These are phyloP conservation scores for Vanderwaltozyma verrucispora DNA, from an alignment of 805 yeast species.

Conservation along the genomic window DNA sequence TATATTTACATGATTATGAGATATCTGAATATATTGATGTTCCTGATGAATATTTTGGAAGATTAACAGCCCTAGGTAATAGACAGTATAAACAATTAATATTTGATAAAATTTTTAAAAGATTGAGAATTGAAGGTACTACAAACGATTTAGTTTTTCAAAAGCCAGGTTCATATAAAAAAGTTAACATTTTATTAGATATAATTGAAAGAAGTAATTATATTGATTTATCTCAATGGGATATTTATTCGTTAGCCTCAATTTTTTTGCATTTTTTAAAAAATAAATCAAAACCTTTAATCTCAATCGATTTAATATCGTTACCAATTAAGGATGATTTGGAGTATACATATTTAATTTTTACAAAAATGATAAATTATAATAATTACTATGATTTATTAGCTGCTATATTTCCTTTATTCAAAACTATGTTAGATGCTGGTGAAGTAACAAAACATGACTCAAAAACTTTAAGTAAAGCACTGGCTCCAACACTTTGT, in stretches of 20 bases:
- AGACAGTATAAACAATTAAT: constrained; percentile 30
- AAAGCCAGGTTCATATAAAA: constrained; percentile 45
- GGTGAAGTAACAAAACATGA: constrained; percentile 35
- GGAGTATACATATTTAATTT: constrained; percentile 32
- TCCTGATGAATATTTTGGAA: constrained; percentile 31
- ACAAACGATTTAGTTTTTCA: constrained; percentile 41
- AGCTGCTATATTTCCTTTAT: constrained; percentile 36
- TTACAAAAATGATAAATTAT: constrained; percentile 27
- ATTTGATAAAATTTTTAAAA: constrained; percentile 42
- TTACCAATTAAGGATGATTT: constrained; percentile 45
- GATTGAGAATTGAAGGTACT: constrained; percentile 35
- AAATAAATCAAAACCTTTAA: constrained; percentile 43
- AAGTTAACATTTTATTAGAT: constrained; percentile 34
- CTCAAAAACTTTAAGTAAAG: constrained; percentile 29
- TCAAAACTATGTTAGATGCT: constrained; percentile 33
- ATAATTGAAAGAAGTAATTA: constrained; percentile 47
- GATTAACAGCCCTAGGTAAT: constrained; percentile 20
- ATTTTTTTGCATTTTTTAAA: constrained; percentile 37
- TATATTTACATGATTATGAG: constrained; percentile 57
- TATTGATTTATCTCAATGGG: constrained; percentile 56
- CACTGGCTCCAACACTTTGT: constrained; percentile 45
- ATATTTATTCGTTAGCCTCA: constrained; percentile 37
- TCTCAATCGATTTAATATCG: constrained; percentile 38
- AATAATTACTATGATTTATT: constrained; percentile 28
- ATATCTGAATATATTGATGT: constrained; percentile 40